Evolutionary conservation across 352 stramenopile species (phyloP).

Genomic region (Globisporangium okanoganense): DNA sequence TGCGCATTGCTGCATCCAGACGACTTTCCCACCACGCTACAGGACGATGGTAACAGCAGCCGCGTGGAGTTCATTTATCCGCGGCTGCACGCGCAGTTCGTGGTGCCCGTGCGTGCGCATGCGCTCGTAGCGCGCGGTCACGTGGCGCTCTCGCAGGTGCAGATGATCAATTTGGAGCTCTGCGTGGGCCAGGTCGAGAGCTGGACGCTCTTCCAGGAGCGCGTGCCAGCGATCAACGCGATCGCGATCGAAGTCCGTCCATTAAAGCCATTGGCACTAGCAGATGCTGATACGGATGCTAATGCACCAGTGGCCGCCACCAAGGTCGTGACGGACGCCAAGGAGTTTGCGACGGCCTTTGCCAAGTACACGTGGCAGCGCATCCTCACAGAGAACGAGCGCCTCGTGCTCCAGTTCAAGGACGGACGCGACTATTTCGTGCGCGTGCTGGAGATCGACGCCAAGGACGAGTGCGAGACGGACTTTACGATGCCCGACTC

Average conservation of each 20-base stretch:
- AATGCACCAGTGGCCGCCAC: background rate
- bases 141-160: constrained; percentile 57
- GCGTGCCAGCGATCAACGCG: constrained; percentile 31
- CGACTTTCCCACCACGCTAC: constrained; percentile 38
- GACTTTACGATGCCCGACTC: constrained; percentile 85
- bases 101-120: constrained; percentile 47
- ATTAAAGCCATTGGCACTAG: constrained; percentile 15
- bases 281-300: constrained; percentile 19
- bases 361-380: constrained; percentile 48
- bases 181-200: constrained; percentile 66
- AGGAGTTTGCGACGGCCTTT: constrained; percentile 51
- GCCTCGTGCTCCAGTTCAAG: constrained; percentile 49
- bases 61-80: constrained; percentile 49
- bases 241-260: constrained; percentile 73
- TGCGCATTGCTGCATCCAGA: constrained; percentile 60
- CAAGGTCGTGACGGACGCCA: constrained; percentile 37
- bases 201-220: constrained; percentile 73
- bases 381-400: constrained; percentile 79
- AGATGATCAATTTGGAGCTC: constrained; percentile 81
- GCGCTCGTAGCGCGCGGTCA: constrained; percentile 34
- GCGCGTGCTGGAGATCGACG: constrained; percentile 67
- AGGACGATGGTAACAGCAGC: background rate
- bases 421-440: constrained; percentile 63
- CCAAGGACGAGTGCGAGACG: constrained; percentile 64
- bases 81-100: constrained; percentile 72